Percentiles rank a stretch among this genome's conserved stretches.
phyloP scores from a whole-genome alignment of 805 yeast species.

The Metschnikowia gelsemii region DNA sequence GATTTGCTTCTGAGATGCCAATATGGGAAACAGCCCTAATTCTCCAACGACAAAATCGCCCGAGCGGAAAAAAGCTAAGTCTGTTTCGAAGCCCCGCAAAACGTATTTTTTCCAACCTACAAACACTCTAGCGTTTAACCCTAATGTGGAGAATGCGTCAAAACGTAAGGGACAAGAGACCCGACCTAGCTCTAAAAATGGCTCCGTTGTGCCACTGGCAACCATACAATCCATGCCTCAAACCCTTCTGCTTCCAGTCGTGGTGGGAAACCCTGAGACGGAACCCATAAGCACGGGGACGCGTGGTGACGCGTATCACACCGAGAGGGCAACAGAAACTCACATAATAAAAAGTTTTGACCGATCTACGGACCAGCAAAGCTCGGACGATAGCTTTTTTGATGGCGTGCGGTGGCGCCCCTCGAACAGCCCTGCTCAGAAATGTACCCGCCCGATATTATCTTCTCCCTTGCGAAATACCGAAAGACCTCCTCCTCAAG shows the following conservation, averaged over 20 bases:
- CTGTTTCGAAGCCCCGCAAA: conserved; percentile 22
- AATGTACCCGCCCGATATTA: conserved; percentile 24
- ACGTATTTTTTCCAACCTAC: conserved; percentile 38
- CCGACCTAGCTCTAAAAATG: too few species aligned
- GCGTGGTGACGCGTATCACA: conserved; percentile 10
- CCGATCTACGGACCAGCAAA: conserved; percentile 27
- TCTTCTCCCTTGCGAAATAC: conserved; percentile 45
- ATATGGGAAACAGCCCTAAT: conserved; percentile 1
- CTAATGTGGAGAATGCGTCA: conserved; percentile 3
- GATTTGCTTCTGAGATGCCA: conserved; percentile 2
- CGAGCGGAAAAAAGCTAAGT: conserved; percentile 15
- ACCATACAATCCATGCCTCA: too few species aligned
- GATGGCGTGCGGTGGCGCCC: conserved; percentile 39
- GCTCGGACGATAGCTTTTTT: conserved; percentile 45
- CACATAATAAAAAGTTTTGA: conserved; percentile 4
- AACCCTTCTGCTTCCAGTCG: too few species aligned
- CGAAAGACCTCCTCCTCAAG: conserved; percentile 7
- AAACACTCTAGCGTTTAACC: conserved; percentile 28
- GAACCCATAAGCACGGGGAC: too few species aligned
- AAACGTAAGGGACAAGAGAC: too few species aligned
- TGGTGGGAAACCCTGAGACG: too few species aligned
- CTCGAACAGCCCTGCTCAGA: conserved; percentile 14
- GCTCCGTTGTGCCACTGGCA: too few species aligned
- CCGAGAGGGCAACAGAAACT: neutral
- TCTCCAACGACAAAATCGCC: conserved; percentile 12